Evolutionary conservation across 2,329 filamentous ascomycete genomes (phyloP), one percentile per base, ranked within the genome.

Genomic region (Fusarium duplospermum): DNA sequence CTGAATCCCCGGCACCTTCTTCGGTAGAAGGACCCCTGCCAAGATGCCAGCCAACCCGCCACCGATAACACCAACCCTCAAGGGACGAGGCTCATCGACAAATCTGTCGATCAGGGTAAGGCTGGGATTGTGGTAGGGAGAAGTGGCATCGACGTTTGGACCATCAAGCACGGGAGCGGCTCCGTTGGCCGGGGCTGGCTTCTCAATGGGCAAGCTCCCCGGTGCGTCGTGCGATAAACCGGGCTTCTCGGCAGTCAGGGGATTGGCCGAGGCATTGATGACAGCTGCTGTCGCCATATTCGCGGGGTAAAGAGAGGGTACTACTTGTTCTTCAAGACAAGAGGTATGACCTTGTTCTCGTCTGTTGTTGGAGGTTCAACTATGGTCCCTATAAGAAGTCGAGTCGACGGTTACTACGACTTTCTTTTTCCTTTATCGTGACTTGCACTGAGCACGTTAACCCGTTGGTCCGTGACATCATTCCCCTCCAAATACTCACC

Each of bases 1-100:
- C 52, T 93, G 83, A 57, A 94, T 88, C 0, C 88, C 87, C 0
- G 93, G 92, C 0, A 94, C 89, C 72, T 94, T 94, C 11, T 84
- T 87, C 0, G 92, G 92, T 1, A 95, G 83, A 10, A 94, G 81
- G 9, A 91, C 86, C 1, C 92, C 93, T 1, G 92, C 89, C 6
- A 88, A 87, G 38, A 82, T 80, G 0, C 80, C 81, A 4, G 79
- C 76, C 24, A 82, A 71, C 2, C 82, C 84, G 57, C 81, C 83
- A 29, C 84, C 84, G 62, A 84, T 80, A 4, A 83, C 79, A 0
- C 79, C 81, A 3, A 84, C 82, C 35, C 78, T 77, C 33, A 84
- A 56, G 10, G 78, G 71, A 13, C 81, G 80, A 16, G 80, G 79
- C 42, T 83, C 80, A 45, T 84, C 82, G 35, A 83, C 79, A 57